These are phyloP conservation scores for Pisolithus albus DNA, from an alignment of 768 basidiomycete genomes.

Conservation along the genomic window DNA sequence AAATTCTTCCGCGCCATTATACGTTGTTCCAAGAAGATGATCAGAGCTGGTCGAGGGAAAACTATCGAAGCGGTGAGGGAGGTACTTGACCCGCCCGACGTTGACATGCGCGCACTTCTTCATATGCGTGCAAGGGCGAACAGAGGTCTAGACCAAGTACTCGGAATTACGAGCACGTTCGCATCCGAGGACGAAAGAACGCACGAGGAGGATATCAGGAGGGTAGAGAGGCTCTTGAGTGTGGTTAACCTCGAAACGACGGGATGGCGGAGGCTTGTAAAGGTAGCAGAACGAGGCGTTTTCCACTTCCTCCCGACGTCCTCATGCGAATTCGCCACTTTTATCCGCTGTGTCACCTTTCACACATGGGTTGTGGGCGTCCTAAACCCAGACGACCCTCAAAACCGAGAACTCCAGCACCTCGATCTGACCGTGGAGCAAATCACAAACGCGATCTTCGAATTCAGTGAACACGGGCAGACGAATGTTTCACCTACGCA, in stretches of 20 bases:
- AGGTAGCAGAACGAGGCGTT: not conserved
- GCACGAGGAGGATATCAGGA: constrained; percentile 27
- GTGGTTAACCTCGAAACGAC: not conserved
- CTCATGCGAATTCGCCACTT: constrained; percentile 27
- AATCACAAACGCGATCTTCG: constrained; percentile 38
- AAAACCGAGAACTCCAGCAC: constrained; percentile 20
- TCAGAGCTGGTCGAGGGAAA: not conserved
- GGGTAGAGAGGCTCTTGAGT: not conserved
- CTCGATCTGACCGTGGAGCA: constrained; percentile 27
- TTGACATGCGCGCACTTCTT: not conserved
- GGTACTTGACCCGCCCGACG: not conserved
- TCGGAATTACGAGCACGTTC: constrained; percentile 37
- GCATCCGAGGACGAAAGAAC: constrained; percentile 27
- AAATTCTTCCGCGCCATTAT: not conserved
- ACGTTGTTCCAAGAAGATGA: not conserved
- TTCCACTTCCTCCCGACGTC: not conserved
- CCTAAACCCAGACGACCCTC: constrained; percentile 19
- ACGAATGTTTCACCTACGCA: constrained; percentile 22
- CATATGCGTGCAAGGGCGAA: constrained; percentile 1
- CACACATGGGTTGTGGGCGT: constrained; percentile 38
- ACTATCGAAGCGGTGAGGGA: not conserved
- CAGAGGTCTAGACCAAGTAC: not conserved
- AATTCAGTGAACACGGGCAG: constrained; percentile 33
- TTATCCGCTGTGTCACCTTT: constrained; percentile 41
- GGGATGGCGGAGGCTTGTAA: not conserved